Percentiles rank a stretch among this genome's conserved stretches.
These are phyloP conservation scores for Starmera amethionina DNA, from an alignment of 805 yeast species.

Conservation along the genomic window DNA sequence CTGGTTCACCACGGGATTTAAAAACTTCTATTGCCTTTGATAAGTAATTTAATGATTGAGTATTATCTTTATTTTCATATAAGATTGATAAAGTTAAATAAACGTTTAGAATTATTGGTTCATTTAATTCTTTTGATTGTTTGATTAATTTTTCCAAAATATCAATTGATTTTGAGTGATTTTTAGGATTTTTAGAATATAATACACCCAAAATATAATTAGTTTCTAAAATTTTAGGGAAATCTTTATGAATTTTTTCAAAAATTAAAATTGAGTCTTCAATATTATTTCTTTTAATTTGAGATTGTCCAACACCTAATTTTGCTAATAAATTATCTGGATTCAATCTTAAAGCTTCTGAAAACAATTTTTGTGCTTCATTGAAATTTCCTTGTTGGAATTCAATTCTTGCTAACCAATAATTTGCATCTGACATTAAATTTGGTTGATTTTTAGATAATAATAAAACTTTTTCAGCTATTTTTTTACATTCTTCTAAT, in stretches of 20 bases:
- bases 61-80: slow-evolving; percentile 56
- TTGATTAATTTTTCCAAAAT: slow-evolving; percentile 63
- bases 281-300: slow-evolving; percentile 57
- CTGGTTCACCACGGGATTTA: slow-evolving; percentile 20
- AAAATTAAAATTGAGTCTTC: slow-evolving; percentile 84
- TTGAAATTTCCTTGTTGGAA: slow-evolving; percentile 51
- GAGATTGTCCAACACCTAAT: slow-evolving; percentile 81
- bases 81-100: slow-evolving; percentile 58
- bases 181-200: slow-evolving; percentile 32
- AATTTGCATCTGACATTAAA: slow-evolving; percentile 51
- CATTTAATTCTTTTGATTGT: slow-evolving; percentile 46
- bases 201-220: slow-evolving; percentile 68
- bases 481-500: slow-evolving; percentile 42
- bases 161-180: slow-evolving; percentile 43
- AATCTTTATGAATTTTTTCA: slow-evolving; percentile 58
- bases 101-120: slow-evolving; percentile 55
- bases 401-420: slow-evolving; percentile 81
- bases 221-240: slow-evolving; percentile 66
- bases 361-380: slow-evolving; percentile 64
- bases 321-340: slow-evolving; percentile 60
- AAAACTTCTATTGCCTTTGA: slow-evolving; percentile 48
- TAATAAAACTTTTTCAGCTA: slow-evolving; percentile 41
- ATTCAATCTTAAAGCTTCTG: slow-evolving; percentile 57
- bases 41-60: slow-evolving; percentile 58
- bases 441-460: slow-evolving; percentile 27